phyloP scores from a whole-genome alignment of 2,329 filamentous ascomycete genomes.

The Beauveria bassiana region DNA sequence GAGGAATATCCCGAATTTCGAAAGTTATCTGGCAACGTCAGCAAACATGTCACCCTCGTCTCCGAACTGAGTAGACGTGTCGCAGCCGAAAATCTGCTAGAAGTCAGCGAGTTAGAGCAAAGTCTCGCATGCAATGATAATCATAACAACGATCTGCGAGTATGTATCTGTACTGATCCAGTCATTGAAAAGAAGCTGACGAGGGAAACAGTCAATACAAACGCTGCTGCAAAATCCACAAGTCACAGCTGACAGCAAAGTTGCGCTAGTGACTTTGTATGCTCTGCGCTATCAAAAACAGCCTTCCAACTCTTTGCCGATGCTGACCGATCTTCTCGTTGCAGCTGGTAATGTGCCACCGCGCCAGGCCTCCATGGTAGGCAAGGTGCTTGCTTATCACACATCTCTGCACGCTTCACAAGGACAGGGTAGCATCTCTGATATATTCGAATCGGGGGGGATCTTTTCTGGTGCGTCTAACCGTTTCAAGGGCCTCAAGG shows the following conservation, averaged over 20 bases:
- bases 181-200: not conserved
- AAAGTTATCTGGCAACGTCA: conserved; percentile 94
- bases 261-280: conserved; percentile 88
- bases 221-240: conserved; percentile 71
- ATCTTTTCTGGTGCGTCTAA: conserved; percentile 85
- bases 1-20: conserved; percentile 98
- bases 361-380: conserved; percentile 69
- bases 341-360: conserved; percentile 75
- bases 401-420: conserved; percentile 75
- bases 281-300: conserved; percentile 86
- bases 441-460: conserved; percentile 84
- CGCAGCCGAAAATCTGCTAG: conserved; percentile 77
- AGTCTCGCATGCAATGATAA: conserved; percentile 96
- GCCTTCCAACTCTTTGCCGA: conserved; percentile 71
- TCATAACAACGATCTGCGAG: conserved; percentile 84
- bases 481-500: conserved; percentile 89
- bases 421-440: conserved; percentile 70
- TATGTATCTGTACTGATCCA: conserved; percentile 28
- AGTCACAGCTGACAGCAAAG: conserved; percentile 74
- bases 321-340: conserved; percentile 78
- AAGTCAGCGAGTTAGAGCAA: conserved; percentile 95
- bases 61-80: conserved; percentile 87
- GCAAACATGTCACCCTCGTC: conserved; percentile 94
- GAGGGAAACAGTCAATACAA: conserved; percentile 60
- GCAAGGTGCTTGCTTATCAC: conserved; percentile 78